Conservation (phyloP, 2,329 filamentous ascomycete species). For the Aspergillus hiratsukae region DNA sequence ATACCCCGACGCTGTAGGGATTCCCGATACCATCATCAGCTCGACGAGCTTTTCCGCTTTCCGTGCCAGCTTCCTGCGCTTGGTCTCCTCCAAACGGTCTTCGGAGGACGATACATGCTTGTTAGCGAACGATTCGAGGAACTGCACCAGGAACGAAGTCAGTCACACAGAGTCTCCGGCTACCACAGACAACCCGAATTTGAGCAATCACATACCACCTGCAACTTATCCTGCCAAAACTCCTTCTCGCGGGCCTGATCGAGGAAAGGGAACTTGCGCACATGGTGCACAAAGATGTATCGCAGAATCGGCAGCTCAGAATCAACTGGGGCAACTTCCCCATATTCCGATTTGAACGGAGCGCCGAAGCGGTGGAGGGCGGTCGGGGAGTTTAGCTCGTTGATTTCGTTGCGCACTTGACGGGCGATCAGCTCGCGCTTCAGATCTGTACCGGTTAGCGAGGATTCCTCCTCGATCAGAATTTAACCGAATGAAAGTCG, state of each 20-base stretch:
- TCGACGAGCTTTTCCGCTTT: conserved; percentile 96
- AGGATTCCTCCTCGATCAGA: background rate
- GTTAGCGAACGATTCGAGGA: conserved; percentile 92
- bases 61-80: conserved; percentile 81
- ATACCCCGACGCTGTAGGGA: conserved; percentile 92
- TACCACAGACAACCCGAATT: background rate
- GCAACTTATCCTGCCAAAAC: conserved; percentile 98
- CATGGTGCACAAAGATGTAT: conserved; percentile 97
- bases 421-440: conserved; percentile 91
- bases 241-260: conserved; percentile 97
- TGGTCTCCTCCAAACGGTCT: conserved; percentile 92
- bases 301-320: conserved; percentile 89
- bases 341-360: conserved; percentile 86
- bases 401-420: conserved; percentile 86
- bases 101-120: conserved; percentile 97
- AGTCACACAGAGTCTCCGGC: background rate
- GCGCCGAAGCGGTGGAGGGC: conserved; percentile 92
- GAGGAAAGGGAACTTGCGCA: conserved; percentile 95
- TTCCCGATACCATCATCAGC: conserved; percentile 98
- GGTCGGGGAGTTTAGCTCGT: conserved; percentile 89
- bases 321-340: conserved; percentile 88
- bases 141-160: conserved; percentile 49
- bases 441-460: conserved; percentile 59
- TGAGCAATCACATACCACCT: conserved; percentile 62
- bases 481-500: background rate